phyloP scores from a whole-genome alignment of 2,329 filamentous ascomycete genomes.

The Helminthosporium solani region DNA sequence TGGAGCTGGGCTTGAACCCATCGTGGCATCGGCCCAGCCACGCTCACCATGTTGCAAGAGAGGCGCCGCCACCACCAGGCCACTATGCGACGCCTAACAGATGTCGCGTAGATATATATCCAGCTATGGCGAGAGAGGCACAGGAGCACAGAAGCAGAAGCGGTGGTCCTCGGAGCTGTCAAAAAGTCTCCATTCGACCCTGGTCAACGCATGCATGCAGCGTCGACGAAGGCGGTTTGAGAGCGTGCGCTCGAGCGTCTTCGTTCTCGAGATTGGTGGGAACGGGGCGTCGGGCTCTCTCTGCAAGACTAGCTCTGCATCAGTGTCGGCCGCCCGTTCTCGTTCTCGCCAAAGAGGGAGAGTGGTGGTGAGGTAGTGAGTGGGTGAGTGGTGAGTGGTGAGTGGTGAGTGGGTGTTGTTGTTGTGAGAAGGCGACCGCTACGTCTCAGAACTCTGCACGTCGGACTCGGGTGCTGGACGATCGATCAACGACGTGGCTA shows the following conservation, averaged over 20 bases:
- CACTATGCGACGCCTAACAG: background rate
- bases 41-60: constrained; percentile 1
- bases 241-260: constrained; percentile 3
- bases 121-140: too few relatives aligned
- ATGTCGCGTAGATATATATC: background rate
- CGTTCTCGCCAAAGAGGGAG: too few relatives aligned
- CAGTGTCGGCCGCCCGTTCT: background rate
- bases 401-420: too few relatives aligned
- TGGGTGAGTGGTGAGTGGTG: too few relatives aligned
- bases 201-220: background rate
- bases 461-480: too few relatives aligned
- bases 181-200: too few relatives aligned
- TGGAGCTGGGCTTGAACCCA: background rate
- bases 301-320: background rate
- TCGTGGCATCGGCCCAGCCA: constrained; percentile 2
- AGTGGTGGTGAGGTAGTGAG: too few relatives aligned
- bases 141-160: too few relatives aligned
- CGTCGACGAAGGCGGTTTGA: constrained; percentile 12
- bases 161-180: too few relatives aligned
- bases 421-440: too few relatives aligned
- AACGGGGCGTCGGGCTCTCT: background rate
- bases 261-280: constrained; percentile 6
- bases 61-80: background rate
- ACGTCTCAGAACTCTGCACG: too few relatives aligned
- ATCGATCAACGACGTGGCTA: too few relatives aligned